Percentiles rank a stretch among this genome's conserved stretches.
Evolutionary conservation across 106 monocot genomes (phyloP).

Genomic region (Phalaenopsis aphrodite): DNA sequence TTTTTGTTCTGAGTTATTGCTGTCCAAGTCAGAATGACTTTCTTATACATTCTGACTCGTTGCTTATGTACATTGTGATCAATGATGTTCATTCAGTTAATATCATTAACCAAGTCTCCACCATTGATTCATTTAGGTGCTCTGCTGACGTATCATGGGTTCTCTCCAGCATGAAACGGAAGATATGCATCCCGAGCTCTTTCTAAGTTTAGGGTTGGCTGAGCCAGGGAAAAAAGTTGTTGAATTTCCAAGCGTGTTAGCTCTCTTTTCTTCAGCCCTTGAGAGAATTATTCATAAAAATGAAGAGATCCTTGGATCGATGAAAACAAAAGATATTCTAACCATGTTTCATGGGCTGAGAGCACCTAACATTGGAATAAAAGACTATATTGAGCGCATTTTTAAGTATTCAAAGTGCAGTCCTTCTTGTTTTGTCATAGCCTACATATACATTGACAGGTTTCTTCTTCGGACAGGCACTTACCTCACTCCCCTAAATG

Average conservation of each 20-base stretch:
- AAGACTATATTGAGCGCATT: conserved; percentile 51
- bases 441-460: conserved; percentile 61
- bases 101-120: background rate
- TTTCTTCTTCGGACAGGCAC: conserved; percentile 46
- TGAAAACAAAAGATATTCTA: conserved; percentile 18
- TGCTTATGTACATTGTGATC: background rate
- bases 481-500: conserved; percentile 53
- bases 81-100: background rate
- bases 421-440: conserved; percentile 71
- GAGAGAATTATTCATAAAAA: conserved; percentile 43
- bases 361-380: conserved; percentile 46
- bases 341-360: conserved; percentile 65
- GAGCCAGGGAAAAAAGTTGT: conserved; percentile 24
- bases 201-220: conserved; percentile 42
- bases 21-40: background rate
- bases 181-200: conserved; percentile 19
- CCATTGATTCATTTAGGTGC: conserved; percentile 2
- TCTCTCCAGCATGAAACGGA: conserved; percentile 17
- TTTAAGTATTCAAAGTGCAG: conserved; percentile 77
- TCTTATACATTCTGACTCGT: background rate
- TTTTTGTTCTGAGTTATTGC: background rate
- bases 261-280: conserved; percentile 43
- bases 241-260: conserved; percentile 39
- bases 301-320: conserved; percentile 32
- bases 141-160: conserved; percentile 18